Base-by-base conservation (phyloP, 2,329 filamentous ascomycete genomes). In the Chaetomium strumarium region DNA sequence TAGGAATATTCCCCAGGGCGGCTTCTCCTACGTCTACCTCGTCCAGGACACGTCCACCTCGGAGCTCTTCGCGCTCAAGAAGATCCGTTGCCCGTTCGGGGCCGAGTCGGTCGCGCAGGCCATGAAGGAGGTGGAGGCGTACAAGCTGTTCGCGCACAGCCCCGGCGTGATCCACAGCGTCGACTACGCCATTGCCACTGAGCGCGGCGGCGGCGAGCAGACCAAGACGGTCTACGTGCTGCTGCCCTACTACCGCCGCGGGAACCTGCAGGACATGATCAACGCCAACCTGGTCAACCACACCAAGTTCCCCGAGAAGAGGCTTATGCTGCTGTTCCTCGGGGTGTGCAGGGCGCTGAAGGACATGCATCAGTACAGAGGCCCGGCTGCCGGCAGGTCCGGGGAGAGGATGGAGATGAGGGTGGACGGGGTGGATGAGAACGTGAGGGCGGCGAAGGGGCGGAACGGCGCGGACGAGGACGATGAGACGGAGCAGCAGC, bases 271-370 rank as follows among this genome's bases (percentile, higher is more conserved):
- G 73, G 93, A 99, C 72, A 86, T 95, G 67, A 97, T 99, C 76
- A 99, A 99, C 70, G 92, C 93, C 58, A 99, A 99, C 71, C 76
- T 97, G 50, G 92, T 99, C 70, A 97, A 97, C 70, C 90, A 95
- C 68, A 88, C 88, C 36, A 80, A 79, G 47, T 97, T 99, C 64
- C 90, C 92, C 1, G 92, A 97, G 73, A 81, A 84, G 67, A 79
- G 85, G 63, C 75, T 99, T 57, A 92, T 97, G 90, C 76, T 85
- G 53, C 71, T 99, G 55, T 96, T 99, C 68, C 74, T 96, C 39
- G 93, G 93, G 14, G 90, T 99, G 2, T 96, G 92, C 68, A 83
- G 84, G 63, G 93, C 90, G 40, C 73, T 99, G 55, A 85, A 86
- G 66, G 83, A 85, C 34, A 96, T 99, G 90, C 93, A 99, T 71